Evolutionary conservation across 768 basidiomycete species (phyloP).

Genomic region (Scleroderma citrinum): DNA sequence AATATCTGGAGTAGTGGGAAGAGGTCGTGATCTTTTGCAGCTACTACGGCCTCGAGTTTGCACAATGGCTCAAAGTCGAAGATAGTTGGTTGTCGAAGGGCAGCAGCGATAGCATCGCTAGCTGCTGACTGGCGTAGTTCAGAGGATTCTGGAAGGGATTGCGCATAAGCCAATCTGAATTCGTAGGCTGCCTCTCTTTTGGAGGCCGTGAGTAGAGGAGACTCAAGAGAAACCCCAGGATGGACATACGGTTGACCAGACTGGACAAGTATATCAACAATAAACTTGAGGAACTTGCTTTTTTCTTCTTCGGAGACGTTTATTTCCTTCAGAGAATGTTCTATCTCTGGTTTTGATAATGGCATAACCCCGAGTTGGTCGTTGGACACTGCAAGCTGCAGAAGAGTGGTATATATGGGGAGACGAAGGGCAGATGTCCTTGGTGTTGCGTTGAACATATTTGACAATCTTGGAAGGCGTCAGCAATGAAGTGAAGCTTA

Average conservation of each 20-base stretch:
- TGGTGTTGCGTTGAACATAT: constrained; percentile 74
- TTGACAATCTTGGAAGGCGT: constrained; percentile 53
- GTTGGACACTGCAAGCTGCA: constrained; percentile 53
- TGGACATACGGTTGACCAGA: constrained; percentile 52
- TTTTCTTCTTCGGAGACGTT: constrained; percentile 57
- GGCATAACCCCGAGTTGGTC: constrained; percentile 59
- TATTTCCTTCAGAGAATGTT: constrained; percentile 79
- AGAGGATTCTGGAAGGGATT: constrained; percentile 52
- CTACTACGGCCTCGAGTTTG: constrained; percentile 66
- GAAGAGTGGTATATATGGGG: constrained; percentile 54
- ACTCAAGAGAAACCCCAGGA: neutral
- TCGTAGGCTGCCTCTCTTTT: constrained; percentile 56
- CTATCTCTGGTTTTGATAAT: constrained; percentile 54
- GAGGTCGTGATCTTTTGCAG: constrained; percentile 61
- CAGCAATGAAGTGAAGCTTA: constrained; percentile 1
- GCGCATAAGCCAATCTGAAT: constrained; percentile 57
- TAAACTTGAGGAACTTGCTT: constrained; percentile 54
- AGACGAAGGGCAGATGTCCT: constrained; percentile 59
- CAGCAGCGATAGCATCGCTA: constrained; percentile 53
- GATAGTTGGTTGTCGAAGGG: constrained; percentile 57
- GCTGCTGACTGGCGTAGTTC: constrained; percentile 48
- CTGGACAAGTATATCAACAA: constrained; percentile 55
- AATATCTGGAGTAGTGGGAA: constrained; percentile 75
- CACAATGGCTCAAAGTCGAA: constrained; percentile 82
- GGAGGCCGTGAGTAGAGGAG: neutral